Conservation (phyloP, 2,329 filamentous ascomycete species). For the Cercospora janseana region DNA sequence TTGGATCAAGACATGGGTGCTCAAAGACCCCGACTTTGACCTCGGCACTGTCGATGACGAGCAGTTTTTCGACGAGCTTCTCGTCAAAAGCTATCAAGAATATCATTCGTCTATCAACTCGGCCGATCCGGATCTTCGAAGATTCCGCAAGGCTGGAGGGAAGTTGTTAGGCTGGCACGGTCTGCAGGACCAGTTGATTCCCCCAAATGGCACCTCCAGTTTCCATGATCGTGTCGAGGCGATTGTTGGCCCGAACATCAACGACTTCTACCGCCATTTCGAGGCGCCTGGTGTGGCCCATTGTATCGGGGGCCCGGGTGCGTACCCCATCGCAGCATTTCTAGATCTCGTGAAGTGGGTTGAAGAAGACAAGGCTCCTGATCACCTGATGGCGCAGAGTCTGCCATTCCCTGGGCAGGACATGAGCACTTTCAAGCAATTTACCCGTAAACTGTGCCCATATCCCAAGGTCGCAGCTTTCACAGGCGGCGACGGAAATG, state of each 20-base stretch:
- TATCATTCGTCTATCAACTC: slow-evolving; percentile 40
- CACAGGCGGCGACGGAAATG: slow-evolving; percentile 21
- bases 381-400: slow-evolving; percentile 11
- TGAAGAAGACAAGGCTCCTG: slow-evolving; percentile 30
- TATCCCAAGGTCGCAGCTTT: slow-evolving; percentile 27
- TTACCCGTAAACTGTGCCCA: slow-evolving; percentile 22
- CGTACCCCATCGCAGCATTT: slow-evolving; percentile 24
- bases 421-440: slow-evolving; percentile 3
- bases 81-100: slow-evolving; percentile 19
- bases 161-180: slow-evolving; percentile 46
- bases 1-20: slow-evolving; percentile 40
- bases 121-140: slow-evolving; percentile 38
- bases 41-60: slow-evolving; percentile 22
- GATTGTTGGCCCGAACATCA: slow-evolving; percentile 17
- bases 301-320: slow-evolving; percentile 36
- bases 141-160: slow-evolving; percentile 38
- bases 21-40: slow-evolving; percentile 31
- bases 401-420: slow-evolving; percentile 14
- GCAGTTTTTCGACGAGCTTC: slow-evolving; percentile 22
- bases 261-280: slow-evolving; percentile 40
- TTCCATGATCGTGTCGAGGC: slow-evolving; percentile 38
- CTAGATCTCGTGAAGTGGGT: slow-evolving; percentile 30
- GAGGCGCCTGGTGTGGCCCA: slow-evolving; percentile 41
- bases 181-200: slow-evolving; percentile 40
- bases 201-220: slow-evolving; percentile 36